Percentiles rank a stretch among this genome's conserved stretches.
Evolutionary conservation across 2,329 filamentous ascomycete species (phyloP).

Genomic region (Akanthomyces uredinophilus): DNA sequence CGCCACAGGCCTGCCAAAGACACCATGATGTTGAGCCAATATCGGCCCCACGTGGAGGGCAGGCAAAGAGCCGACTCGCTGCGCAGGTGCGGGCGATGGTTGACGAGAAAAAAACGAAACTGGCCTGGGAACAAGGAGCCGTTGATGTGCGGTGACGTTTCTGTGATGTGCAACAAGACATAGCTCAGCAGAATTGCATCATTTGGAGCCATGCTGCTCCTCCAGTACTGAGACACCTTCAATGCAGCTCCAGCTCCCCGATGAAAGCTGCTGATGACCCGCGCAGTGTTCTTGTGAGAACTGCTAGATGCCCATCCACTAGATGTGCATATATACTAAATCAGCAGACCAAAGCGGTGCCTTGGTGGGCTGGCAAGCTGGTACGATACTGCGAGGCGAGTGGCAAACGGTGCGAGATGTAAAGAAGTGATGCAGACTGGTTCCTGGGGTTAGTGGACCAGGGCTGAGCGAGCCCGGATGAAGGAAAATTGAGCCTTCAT

Average conservation of each 20-base stretch:
- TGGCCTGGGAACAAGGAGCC: not conserved
- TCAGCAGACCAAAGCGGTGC: not conserved
- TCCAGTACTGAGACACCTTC: too few relatives aligned
- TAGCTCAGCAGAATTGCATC: not conserved
- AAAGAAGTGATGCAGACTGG: too few relatives aligned
- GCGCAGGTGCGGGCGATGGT: not conserved
- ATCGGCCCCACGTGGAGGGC: not conserved
- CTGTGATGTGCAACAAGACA: not conserved
- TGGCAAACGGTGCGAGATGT: not conserved
- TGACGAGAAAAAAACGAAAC: not conserved
- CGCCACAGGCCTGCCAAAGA: not conserved
- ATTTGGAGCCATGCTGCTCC: too few relatives aligned
- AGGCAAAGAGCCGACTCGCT: conserved; percentile 11
- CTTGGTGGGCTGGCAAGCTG: not conserved
- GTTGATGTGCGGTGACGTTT: not conserved
- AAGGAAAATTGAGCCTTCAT: not conserved
- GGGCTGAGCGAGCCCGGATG: not conserved
- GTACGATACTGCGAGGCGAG: not conserved
- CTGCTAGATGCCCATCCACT: not conserved
- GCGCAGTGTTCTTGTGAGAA: not conserved
- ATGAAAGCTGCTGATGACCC: not conserved
- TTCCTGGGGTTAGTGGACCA: too few relatives aligned
- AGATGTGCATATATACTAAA: not conserved
- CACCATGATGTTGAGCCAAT: not conserved
- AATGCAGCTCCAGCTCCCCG: not conserved